A percentile compares a stretch with the other conserved stretches of the same genome.
phyloP scores from a whole-genome alignment of 1,284 basidiomycete species.

The Ceratobasidium sp. region DNA sequence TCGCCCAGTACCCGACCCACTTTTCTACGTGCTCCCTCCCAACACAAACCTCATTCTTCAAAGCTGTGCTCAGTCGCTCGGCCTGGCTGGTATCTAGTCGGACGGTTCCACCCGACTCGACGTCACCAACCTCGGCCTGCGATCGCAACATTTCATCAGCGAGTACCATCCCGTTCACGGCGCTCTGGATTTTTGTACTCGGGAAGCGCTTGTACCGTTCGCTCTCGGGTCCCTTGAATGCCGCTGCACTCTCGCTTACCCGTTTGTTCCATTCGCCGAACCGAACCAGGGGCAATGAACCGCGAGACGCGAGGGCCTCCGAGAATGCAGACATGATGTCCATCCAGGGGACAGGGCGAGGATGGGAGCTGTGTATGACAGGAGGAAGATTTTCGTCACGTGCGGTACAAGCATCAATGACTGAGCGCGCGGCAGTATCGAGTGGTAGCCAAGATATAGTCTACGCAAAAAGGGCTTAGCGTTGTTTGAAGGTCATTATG shows the following conservation, averaged over 20 bases:
- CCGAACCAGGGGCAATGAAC: constrained; percentile 44
- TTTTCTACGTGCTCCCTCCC: neutral
- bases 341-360: constrained; percentile 45
- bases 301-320: constrained; percentile 34
- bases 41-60: neutral
- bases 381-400: neutral
- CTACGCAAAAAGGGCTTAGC: constrained; percentile 46
- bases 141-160: neutral
- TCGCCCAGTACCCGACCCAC: constrained; percentile 1
- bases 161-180: neutral
- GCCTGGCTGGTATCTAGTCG: neutral
- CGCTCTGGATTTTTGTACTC: constrained; percentile 5
- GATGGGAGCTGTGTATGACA: constrained; percentile 46
- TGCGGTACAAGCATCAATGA: constrained; percentile 44
- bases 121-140: neutral
- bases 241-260: neutral
- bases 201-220: constrained; percentile 6
- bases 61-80: neutral
- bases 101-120: neutral
- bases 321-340: constrained; percentile 43
- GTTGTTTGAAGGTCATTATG: neutral
- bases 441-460: constrained; percentile 45
- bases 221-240: neutral
- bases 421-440: constrained; percentile 36
- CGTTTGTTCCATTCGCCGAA: constrained; percentile 45